These are phyloP conservation scores for Leccinum sublutescens DNA, from an alignment of 768 basidiomycete genomes.

Conservation along the genomic window DNA sequence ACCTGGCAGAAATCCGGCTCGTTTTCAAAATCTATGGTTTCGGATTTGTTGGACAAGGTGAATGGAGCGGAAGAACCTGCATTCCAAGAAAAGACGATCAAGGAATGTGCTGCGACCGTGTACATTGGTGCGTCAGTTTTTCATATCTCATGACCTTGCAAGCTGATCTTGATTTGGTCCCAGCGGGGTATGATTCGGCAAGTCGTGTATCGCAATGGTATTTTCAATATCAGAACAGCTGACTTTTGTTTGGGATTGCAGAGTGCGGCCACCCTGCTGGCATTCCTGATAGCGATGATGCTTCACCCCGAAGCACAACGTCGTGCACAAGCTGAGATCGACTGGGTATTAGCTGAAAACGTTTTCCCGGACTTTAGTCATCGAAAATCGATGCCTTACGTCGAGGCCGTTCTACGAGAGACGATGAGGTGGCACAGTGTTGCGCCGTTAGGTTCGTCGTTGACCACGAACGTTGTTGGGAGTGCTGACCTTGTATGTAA, in stretches of 20 bases:
- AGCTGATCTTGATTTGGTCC: not conserved
- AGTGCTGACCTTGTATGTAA: conserved; percentile 6
- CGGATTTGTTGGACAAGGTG: conserved; percentile 22
- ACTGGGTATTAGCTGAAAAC: conserved; percentile 15
- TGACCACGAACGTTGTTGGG: not conserved
- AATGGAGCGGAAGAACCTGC: conserved; percentile 15
- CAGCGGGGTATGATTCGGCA: conserved; percentile 30
- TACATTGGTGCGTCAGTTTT: conserved; percentile 27
- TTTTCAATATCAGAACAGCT: not conserved
- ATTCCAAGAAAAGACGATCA: conserved; percentile 25
- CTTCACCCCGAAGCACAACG: conserved; percentile 31
- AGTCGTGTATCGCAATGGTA: conserved; percentile 1
- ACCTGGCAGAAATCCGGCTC: conserved; percentile 21
- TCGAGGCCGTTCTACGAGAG: conserved; percentile 32
- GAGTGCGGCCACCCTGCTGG: conserved; percentile 23
- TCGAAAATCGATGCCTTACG: conserved; percentile 25
- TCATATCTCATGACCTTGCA: not conserved
- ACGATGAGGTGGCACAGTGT: conserved; percentile 34
- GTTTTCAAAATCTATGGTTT: conserved; percentile 30
- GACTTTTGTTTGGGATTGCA: not conserved
- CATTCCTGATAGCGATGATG: conserved; percentile 32
- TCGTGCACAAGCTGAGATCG: conserved; percentile 32
- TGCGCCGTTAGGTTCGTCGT: conserved; percentile 27
- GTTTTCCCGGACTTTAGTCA: conserved; percentile 28
- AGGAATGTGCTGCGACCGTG: conserved; percentile 29